phyloP scores from a whole-genome alignment of 192 early-diverging fungal species.

The Backusella morwellensis region DNA sequence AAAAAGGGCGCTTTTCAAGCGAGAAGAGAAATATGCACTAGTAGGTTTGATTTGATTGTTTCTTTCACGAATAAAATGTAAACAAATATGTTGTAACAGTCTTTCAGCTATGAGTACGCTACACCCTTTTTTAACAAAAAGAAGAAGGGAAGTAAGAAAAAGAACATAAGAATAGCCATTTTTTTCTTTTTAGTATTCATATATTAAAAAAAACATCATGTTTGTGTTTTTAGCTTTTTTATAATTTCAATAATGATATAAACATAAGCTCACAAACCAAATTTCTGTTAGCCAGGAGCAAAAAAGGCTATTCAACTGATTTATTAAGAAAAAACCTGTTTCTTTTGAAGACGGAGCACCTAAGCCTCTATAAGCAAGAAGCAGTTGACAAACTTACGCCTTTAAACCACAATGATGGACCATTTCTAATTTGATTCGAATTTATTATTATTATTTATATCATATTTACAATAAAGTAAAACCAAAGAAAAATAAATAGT shows the following conservation, averaged over 20 bases:
- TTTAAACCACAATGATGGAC: neutral
- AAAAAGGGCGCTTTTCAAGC: neutral
- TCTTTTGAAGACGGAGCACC: neutral
- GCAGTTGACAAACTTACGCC: neutral
- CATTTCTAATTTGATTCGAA: neutral
- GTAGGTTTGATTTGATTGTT: neutral
- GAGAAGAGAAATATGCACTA: neutral
- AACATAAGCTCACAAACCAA: neutral
- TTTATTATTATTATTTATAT: neutral
- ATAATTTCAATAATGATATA: neutral
- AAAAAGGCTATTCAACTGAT: neutral
- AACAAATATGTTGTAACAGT: neutral
- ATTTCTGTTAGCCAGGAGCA: neutral
- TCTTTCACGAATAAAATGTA: neutral
- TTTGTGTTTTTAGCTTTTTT: neutral
- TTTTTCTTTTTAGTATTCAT: neutral
- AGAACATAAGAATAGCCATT: neutral
- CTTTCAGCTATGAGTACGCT: neutral
- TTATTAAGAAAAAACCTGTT: neutral
- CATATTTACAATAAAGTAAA: neutral
- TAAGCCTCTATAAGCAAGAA: neutral
- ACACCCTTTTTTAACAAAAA: neutral
- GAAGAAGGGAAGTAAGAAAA: neutral
- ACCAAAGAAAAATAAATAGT: neutral
- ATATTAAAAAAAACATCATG: neutral